phyloP scores from a whole-genome alignment of 345 rosid species.

The Gynandropsis gynandra region DNA sequence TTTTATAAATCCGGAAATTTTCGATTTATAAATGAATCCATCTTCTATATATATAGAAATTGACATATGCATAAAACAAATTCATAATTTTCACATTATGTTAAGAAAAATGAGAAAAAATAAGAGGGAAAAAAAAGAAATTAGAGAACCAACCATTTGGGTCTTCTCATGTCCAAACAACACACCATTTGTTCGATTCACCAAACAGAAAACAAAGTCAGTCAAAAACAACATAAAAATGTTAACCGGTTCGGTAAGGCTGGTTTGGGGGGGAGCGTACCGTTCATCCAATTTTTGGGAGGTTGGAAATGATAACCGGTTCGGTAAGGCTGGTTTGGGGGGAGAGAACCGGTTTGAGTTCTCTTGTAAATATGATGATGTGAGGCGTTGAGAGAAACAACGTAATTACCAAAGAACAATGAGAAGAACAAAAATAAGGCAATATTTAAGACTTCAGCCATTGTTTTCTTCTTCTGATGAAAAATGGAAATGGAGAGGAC shows the following conservation, averaged over 20 bases:
- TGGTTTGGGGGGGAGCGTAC: no score
- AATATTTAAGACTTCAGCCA: no score
- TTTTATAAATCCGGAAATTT: no score
- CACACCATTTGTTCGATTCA: constrained; percentile 1
- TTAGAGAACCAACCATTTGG: constrained; percentile 55
- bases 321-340: constrained; percentile 45
- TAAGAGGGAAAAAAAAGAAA: neutral
- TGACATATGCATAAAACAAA: no score
- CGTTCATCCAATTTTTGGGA: constrained; percentile 70
- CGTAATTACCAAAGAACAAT: neutral
- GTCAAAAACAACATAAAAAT: constrained; percentile 8
- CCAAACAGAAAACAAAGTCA: constrained; percentile 6
- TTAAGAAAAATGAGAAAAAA: no score
- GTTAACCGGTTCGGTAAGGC: no score
- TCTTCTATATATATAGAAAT: no score
- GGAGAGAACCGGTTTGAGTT: neutral
- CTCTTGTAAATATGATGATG: neutral
- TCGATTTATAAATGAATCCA: no score
- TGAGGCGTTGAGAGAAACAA: neutral
- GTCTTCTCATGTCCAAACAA: constrained; percentile 32
- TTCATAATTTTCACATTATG: no score
- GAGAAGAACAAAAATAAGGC: neutral
- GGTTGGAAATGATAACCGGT: constrained; percentile 70
- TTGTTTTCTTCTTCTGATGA: no score
- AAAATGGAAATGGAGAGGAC: no score